phyloP scores from a whole-genome alignment of 257 asterid species.

The Mitragyna speciosa region DNA sequence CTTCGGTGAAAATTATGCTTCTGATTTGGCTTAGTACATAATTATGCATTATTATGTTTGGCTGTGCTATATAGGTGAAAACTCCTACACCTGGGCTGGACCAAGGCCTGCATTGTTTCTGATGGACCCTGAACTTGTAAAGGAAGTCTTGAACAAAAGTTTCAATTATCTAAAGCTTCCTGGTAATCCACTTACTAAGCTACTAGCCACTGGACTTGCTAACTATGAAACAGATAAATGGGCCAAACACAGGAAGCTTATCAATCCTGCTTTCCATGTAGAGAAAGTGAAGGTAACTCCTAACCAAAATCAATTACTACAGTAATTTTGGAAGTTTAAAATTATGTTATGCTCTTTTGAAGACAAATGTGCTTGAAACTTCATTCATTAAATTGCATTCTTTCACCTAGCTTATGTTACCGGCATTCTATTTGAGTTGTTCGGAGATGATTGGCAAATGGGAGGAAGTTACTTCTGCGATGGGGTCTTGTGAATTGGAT shows the following conservation, averaged over 20 bases:
- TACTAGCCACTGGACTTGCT: slow-evolving; percentile 19
- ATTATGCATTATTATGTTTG: background rate
- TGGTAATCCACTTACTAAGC: background rate
- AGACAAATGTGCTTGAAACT: too few species aligned
- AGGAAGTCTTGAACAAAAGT: slow-evolving; percentile 24
- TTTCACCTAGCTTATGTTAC: slow-evolving; percentile 20
- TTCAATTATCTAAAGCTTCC: slow-evolving; percentile 22
- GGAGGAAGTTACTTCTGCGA: slow-evolving; percentile 9
- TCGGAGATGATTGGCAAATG: slow-evolving; percentile 29
- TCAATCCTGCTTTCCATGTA: slow-evolving; percentile 29
- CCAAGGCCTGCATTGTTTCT: slow-evolving; percentile 28
- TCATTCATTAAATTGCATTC: too few species aligned
- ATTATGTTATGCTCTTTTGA: too few species aligned
- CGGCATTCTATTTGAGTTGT: slow-evolving; percentile 20
- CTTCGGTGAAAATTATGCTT: too few species aligned
- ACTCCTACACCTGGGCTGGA: slow-evolving; percentile 26
- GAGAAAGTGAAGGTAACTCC: slow-evolving; percentile 33
- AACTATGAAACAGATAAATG: slow-evolving; percentile 25
- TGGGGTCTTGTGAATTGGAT: slow-evolving; percentile 22
- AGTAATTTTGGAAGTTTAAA: too few species aligned
- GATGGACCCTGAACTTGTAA: slow-evolving; percentile 23
- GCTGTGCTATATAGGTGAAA: slow-evolving; percentile 19
- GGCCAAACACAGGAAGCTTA: slow-evolving; percentile 32
- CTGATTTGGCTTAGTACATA: background rate
- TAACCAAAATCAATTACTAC: too few species aligned